A percentile compares a stretch with the other conserved stretches of the same genome.
Conservation (phyloP, 805 yeast species). For the Barnettozyma botsteinii region DNA sequence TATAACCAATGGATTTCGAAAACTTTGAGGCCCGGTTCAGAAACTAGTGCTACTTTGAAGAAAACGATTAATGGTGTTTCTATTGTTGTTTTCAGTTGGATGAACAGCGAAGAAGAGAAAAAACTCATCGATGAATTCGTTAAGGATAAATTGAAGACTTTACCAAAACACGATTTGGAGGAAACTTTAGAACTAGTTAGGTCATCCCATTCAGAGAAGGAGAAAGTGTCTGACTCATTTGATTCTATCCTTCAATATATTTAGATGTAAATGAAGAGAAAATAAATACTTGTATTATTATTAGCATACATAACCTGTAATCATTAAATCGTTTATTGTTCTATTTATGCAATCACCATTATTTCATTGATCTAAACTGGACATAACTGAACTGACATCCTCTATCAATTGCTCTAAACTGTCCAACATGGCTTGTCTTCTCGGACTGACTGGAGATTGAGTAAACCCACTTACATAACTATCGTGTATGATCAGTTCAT, state of each 20-base stretch:
- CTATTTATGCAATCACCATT: too few species aligned
- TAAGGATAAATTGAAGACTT: slow-evolving; percentile 24
- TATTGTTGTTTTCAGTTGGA: slow-evolving; percentile 30
- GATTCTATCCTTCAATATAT: slow-evolving; percentile 5
- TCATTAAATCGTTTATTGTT: background rate
- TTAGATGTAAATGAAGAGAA: background rate
- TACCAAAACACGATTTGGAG: slow-evolving; percentile 36
- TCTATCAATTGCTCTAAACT: slow-evolving; percentile 20
- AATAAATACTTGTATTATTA: too few species aligned
- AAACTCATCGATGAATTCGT: slow-evolving; percentile 28
- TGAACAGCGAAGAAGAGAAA: slow-evolving; percentile 27
- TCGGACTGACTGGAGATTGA: slow-evolving; percentile 9
- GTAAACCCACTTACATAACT: slow-evolving; percentile 4
- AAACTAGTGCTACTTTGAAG: slow-evolving; percentile 40
- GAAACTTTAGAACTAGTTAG: slow-evolving; percentile 16
- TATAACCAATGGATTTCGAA: slow-evolving; percentile 48
- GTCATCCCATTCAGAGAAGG: slow-evolving; percentile 12
- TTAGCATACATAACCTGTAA: too few species aligned
- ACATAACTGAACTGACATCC: slow-evolving; percentile 17
- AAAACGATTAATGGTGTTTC: slow-evolving; percentile 38
- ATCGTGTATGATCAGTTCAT: background rate
- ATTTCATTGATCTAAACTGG: slow-evolving; percentile 1
- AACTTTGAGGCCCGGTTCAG: slow-evolving; percentile 40
- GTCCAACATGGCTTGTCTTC: slow-evolving; percentile 16
- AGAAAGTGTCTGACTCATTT: slow-evolving; percentile 12